Base-by-base conservation (phyloP, 78 protist species). In the Dictyostelium brefeldianum region DNA sequence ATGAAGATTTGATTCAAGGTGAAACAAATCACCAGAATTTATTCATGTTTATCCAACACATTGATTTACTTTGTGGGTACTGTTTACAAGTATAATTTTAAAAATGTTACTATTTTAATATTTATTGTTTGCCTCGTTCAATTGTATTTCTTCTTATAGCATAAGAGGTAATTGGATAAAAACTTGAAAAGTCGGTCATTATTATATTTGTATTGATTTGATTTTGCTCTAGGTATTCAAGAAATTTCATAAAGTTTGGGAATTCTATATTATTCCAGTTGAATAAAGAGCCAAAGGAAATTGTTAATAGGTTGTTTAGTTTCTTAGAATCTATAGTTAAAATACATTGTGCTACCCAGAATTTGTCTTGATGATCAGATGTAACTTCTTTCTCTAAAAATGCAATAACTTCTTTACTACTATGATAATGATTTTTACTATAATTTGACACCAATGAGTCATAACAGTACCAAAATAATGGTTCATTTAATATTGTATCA, bases 261-360 rank as follows among this genome's bases (percentile, higher is more conserved):
- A 70, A 5, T 43, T 70, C 78, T 0, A 20, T 36, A n/a, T 25
- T 43, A 41, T n/a, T 70, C 78, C 78, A 70, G 8, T 70, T 31
- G 22, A 70, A 70, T 70, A 70, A 8, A 4, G 78, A 43, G 0
- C 43, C 48, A 7, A n/a, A 6, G 3, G 53, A 3, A 2, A 70
- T 41, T 1, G 36, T 50, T 41, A 18, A 41, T 43, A 43, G 3
- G 36, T 41, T 70, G 3, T 31, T 41, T 70, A 43, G 0, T 70
- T 41, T 70, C 4, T 31, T 41, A 15, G 75, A 67, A 41, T 70
- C 78, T 36, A 41, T 27, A 4, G 78, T 70, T 70, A 70, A 11
- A 17, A 70, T 27, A 70, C 78, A 70, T 70, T 70, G 78, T 17
- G 41, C 47, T 5, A 70, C 78, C 78, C 78, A 70, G 20, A 70